These are phyloP conservation scores for Scheffersomyces stambukii DNA, from an alignment of 1,139 yeast species.

Conservation along the genomic window DNA sequence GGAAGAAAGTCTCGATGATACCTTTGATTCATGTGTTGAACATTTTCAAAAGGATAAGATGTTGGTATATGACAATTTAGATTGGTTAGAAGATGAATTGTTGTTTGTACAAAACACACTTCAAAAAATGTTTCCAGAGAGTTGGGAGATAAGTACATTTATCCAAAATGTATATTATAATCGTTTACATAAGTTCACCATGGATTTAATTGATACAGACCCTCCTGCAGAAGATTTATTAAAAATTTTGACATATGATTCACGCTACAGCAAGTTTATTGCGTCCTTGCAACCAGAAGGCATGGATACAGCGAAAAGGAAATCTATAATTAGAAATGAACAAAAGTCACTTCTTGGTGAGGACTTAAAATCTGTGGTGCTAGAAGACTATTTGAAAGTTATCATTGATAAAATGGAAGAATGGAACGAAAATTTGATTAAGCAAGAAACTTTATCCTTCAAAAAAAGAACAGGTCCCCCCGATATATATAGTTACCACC, in stretches of 20 bases:
- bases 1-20: slow-evolving; percentile 57
- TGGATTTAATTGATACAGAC: slow-evolving; percentile 60
- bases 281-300: slow-evolving; percentile 18
- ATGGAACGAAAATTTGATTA: slow-evolving; percentile 69
- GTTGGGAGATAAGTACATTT: slow-evolving; percentile 69
- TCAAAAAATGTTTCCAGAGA: slow-evolving; percentile 54
- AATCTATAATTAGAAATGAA: no score
- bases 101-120: slow-evolving; percentile 58
- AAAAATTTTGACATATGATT: slow-evolving; percentile 69
- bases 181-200: slow-evolving; percentile 59
- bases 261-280: slow-evolving; percentile 49
- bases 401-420: slow-evolving; percentile 71
- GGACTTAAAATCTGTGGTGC: slow-evolving; percentile 54
- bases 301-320: slow-evolving; percentile 27
- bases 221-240: slow-evolving; percentile 68
- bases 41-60: slow-evolving; percentile 53
- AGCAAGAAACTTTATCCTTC: slow-evolving; percentile 62
- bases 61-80: slow-evolving; percentile 64
- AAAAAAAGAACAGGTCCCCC: slow-evolving; percentile 66
- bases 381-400: slow-evolving; percentile 70
- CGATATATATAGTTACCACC: slow-evolving; percentile 45
- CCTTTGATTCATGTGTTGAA: slow-evolving; percentile 61
- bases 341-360: slow-evolving; percentile 61
- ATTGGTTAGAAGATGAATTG: slow-evolving; percentile 84
- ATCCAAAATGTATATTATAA: slow-evolving; percentile 67